These are phyloP conservation scores for Chimonanthus praecox DNA, from an alignment of 164 flowering plant species.

Conservation along the genomic window DNA sequence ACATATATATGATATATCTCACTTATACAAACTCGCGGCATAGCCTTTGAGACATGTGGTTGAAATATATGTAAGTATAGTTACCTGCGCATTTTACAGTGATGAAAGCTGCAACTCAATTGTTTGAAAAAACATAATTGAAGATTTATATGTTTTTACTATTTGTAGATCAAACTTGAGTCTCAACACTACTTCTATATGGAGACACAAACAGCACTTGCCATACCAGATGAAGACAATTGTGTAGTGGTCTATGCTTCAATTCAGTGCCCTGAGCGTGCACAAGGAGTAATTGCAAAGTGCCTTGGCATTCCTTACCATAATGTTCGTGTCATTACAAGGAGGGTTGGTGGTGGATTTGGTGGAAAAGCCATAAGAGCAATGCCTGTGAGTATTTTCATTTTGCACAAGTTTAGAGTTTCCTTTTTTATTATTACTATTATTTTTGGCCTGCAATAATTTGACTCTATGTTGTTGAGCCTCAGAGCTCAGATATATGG, in stretches of 20 bases:
- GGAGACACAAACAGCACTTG: slow-evolving; percentile 92
- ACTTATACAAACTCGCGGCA: too few species aligned
- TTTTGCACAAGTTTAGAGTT: too few species aligned
- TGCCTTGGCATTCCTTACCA: slow-evolving; percentile 87
- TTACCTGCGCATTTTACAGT: too few species aligned
- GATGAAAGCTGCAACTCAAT: not conserved
- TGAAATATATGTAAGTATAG: not conserved
- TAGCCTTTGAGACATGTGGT: not conserved
- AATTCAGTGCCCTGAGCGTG: slow-evolving; percentile 56
- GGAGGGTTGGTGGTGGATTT: slow-evolving; percentile 96
- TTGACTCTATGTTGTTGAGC: too few species aligned
- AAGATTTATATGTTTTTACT: not conserved
- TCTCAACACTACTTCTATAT: slow-evolving; percentile 86
- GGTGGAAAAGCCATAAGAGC: slow-evolving; percentile 79
- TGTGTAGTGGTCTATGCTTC: slow-evolving; percentile 81
- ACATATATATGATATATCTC: too few species aligned
- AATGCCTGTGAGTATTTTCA: slow-evolving; percentile 53
- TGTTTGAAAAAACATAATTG: not conserved
- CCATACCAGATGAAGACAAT: slow-evolving; percentile 91
- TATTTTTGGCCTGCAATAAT: not conserved
- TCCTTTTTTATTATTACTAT: too few species aligned
- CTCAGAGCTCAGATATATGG: too few species aligned
- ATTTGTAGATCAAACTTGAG: slow-evolving; percentile 62
- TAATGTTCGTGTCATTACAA: slow-evolving; percentile 78
- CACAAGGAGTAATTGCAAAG: slow-evolving; percentile 49